Evolutionary conservation across 1,139 yeast species (phyloP).

Genomic region (Suhomyces terraborum): DNA sequence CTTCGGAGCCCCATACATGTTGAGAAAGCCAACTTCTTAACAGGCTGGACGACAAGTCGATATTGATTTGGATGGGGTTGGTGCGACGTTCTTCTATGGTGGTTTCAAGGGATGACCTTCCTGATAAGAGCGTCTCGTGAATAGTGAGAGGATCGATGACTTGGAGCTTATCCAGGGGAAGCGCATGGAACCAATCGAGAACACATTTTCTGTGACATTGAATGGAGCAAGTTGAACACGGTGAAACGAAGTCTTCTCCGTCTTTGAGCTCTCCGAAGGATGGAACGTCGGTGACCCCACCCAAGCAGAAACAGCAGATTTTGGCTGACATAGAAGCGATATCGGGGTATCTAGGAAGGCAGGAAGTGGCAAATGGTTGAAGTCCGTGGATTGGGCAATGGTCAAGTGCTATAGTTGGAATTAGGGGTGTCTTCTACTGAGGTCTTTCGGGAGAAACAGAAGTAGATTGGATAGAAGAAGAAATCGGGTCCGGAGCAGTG

Average conservation of each 20-base stretch:
- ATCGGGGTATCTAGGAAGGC: background rate
- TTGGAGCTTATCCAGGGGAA: conserved; percentile 34
- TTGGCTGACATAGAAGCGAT: conserved; percentile 6
- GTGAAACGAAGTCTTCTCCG: conserved; percentile 42
- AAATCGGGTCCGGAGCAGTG: too few relatives aligned
- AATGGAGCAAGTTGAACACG: conserved; percentile 44
- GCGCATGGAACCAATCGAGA: conserved; percentile 46
- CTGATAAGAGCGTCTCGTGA: conserved; percentile 8
- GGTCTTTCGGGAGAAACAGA: too few relatives aligned
- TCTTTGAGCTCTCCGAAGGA: conserved; percentile 44
- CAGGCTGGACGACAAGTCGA: conserved; percentile 4
- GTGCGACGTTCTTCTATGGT: background rate
- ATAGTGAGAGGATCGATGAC: conserved; percentile 18
- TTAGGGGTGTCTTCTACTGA: too few relatives aligned
- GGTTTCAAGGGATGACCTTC: background rate
- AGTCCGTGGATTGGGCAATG: background rate
- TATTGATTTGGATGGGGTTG: conserved; percentile 2
- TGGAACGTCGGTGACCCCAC: conserved; percentile 43
- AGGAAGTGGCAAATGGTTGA: background rate
- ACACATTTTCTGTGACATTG: conserved; percentile 44
- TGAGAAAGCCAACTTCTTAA: conserved; percentile 8
- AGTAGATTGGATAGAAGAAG: too few relatives aligned
- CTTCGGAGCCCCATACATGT: conserved; percentile 6
- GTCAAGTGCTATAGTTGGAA: too few relatives aligned
- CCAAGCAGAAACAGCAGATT: conserved; percentile 47